Base-by-base conservation (phyloP, 2,329 filamentous ascomycete genomes). In the Xylariomycetidae sp. region DNA sequence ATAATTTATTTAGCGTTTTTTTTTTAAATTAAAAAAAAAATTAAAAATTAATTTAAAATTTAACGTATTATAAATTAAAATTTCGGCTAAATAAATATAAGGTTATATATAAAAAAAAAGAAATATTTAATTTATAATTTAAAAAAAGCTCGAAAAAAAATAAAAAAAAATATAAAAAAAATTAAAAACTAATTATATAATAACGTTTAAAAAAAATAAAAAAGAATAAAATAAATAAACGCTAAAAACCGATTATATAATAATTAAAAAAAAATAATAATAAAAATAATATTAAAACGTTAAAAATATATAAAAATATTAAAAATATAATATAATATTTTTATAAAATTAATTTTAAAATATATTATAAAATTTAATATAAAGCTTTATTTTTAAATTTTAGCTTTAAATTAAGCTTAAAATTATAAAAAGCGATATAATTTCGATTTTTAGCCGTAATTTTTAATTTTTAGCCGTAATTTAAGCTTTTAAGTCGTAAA, bases 391-490 rank as follows among this genome's bases (percentile, higher is more conserved):
- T 30, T 16, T 25, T 25, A 23, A 19, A 30, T 22, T 37, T 33
- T 12, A 37, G 22, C 16, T 19, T 33, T 33, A 34, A 33, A 33
- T 33, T 34, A 11, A 27, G 34, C 10, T 37, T 37, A 31, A 30
- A 22, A 30, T 33, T 30, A 7, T 12, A 30, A 12, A n/a, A 15
- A 30, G 33, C 33, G 30, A 37, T 30, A 4, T 27, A 30, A 34
- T 33, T 33, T 6, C 25, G 20, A 27, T 37, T 31, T 26, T 18
- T 17, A 34, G 34, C 33, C 19, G 34, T 17, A 15, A 37, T 27
- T 30, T 33, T 30, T 30, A 29, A 30, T 30, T 33, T 15, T 26
- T 12, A 25, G 12, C 20, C 28, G 13, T 33, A n/a, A 16, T 33
- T 30, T 16, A 37, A 17, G 17, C n/a, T n/a, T n/a, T 19, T 27